Percentiles rank a stretch among this genome's conserved stretches.
Conservation (phyloP, 2,329 filamentous ascomycete genomes). For the Chaetomiaceae sp. region DNA sequence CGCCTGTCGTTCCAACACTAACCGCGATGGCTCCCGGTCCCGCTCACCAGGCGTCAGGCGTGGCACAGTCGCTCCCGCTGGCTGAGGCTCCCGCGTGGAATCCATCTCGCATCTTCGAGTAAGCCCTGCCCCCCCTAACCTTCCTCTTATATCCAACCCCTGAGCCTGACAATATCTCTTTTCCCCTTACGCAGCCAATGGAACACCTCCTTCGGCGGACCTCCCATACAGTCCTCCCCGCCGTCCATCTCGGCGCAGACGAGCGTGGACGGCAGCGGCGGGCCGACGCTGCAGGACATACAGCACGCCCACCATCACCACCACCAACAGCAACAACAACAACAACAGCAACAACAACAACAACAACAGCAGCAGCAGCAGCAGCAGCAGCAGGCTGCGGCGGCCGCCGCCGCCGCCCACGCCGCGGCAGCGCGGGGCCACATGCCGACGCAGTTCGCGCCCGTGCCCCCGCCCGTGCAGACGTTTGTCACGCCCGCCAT, state of each 20-base stretch:
- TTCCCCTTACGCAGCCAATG: slow-evolving; percentile 62
- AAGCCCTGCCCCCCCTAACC: slow-evolving; percentile 43
- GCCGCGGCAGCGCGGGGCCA: too few species aligned
- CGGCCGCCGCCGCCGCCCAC: too few species aligned
- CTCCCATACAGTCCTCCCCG: slow-evolving; percentile 40
- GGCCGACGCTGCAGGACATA: slow-evolving; percentile 48
- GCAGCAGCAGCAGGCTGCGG: too few species aligned
- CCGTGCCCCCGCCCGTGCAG: slow-evolving; percentile 46
- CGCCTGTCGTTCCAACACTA: slow-evolving; percentile 60
- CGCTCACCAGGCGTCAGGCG: slow-evolving; percentile 46
- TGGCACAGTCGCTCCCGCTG: slow-evolving; percentile 51
- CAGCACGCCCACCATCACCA: slow-evolving; percentile 23
- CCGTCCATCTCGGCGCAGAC: slow-evolving; percentile 39
- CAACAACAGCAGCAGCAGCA: too few species aligned
- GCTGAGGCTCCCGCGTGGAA: slow-evolving; percentile 70
- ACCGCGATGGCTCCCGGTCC: slow-evolving; percentile 60
- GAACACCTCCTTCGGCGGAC: slow-evolving; percentile 88
- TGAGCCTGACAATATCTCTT: too few species aligned
- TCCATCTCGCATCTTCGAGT: slow-evolving; percentile 84
- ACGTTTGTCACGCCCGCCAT: slow-evolving; percentile 63
- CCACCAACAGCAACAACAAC: too few species aligned
- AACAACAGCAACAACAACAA: too few species aligned
- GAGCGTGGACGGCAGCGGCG: slow-evolving; percentile 47
- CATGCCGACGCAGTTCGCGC: too few species aligned
- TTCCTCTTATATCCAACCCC: too few species aligned